Evolutionary conservation across 352 stramenopile genomes (phyloP), one percentile per base, ranked within the genome.

Genomic region (Phytophthora sojae): DNA sequence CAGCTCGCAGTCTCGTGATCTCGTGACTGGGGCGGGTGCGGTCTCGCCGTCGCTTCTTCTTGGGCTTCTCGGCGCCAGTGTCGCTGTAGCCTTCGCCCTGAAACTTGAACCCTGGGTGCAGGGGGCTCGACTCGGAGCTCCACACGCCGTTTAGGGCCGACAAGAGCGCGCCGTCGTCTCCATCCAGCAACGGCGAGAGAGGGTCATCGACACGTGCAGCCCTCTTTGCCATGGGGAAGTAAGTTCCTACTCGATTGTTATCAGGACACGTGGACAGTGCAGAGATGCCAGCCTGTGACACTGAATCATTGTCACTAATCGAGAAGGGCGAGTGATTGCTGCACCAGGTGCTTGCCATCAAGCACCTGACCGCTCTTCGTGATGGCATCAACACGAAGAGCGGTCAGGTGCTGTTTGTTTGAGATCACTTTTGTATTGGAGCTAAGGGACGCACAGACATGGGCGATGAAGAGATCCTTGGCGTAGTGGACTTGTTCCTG

Each of bases 401-500:
- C 19, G n/a, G 17, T 47, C 39, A n/a, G n/a, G n/a, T n/a, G n/a
- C n/a, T n/a, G n/a, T n/a, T n/a, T n/a, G n/a, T n/a, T n/a, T n/a
- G n/a, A n/a, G n/a, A n/a, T n/a, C n/a, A 47, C 14, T 19, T 47
- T 19, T 19, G 39, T n/a, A n/a, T n/a, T n/a, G n/a, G n/a, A n/a
- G n/a, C n/a, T n/a, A n/a, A n/a, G n/a, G n/a, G n/a, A n/a, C n/a
- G n/a, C n/a, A n/a, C n/a, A n/a, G n/a, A n/a, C n/a, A n/a, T 6
- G 11, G 45, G 25, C n/a, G 45, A 52, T 14, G 45, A 52, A 14
- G 45, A 52, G 5, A 23, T 52, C 6, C 17, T n/a, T 9, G 12
- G 11, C 12, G 14, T 65, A 2, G 4, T 65, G 21, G 59, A 58
- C 21, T 15, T 51, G 47, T 65, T 65, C 12, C 47, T 65, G 2